Evolutionary conservation across 768 basidiomycete genomes (phyloP).

Genomic region (Lentinus tigrinus): DNA sequence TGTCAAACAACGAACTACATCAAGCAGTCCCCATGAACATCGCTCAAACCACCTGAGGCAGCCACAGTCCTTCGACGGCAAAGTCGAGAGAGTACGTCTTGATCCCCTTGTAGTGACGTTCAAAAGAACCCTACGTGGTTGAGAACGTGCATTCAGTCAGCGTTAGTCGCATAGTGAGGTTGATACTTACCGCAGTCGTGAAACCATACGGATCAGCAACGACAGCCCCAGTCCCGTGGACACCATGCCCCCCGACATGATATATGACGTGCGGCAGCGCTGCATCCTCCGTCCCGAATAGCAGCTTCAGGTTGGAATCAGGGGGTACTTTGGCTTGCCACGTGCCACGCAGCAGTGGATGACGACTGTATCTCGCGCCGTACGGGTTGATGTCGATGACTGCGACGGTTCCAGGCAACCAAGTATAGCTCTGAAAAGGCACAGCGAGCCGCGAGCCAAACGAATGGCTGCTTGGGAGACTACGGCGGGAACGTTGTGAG

Average conservation of each 20-base stretch:
- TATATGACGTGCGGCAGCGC: neutral
- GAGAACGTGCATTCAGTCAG: too few relatives aligned
- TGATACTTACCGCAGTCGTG: neutral
- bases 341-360: neutral
- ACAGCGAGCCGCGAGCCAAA: neutral
- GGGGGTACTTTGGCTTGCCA: neutral
- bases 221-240: neutral
- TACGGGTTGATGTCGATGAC: neutral
- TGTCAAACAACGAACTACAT: too few relatives aligned
- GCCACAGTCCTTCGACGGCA: too few relatives aligned
- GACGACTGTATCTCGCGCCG: neutral
- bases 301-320: neutral
- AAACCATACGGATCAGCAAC: neutral
- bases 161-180: too few relatives aligned
- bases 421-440: neutral
- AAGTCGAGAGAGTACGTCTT: too few relatives aligned
- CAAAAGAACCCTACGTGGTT: too few relatives aligned
- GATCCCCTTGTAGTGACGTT: too few relatives aligned
- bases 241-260: neutral
- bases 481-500: neutral
- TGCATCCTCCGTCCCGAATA: neutral
- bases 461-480: neutral
- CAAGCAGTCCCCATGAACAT: too few relatives aligned
- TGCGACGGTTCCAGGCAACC: neutral
- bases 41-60: too few relatives aligned